A percentile compares a stretch with the other conserved stretches of the same genome.
phyloP scores from a whole-genome alignment of 1,284 basidiomycete species.

The Schizophyllum commune region DNA sequence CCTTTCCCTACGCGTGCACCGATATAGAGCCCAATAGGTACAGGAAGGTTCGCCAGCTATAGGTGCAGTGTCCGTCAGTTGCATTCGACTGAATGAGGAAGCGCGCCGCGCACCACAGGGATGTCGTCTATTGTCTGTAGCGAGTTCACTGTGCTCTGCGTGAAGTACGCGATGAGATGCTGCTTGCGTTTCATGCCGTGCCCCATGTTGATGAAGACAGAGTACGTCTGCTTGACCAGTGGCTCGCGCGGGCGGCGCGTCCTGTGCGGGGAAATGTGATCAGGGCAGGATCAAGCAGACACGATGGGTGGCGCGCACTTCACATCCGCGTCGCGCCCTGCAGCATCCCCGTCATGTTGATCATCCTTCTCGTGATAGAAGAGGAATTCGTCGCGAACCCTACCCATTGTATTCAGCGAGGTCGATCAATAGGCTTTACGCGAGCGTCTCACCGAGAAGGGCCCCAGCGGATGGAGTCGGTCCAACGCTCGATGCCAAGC shows the following conservation, averaged over 20 bases:
- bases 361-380: conserved; percentile 65
- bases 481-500: conserved; percentile 75
- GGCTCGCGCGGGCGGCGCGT: conserved; percentile 30
- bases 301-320: background rate
- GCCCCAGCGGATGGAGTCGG: conserved; percentile 74
- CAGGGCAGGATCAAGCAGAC: conserved; percentile 4
- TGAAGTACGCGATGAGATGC: conserved; percentile 75
- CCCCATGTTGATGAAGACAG: conserved; percentile 57
- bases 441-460: conserved; percentile 22
- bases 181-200: conserved; percentile 57
- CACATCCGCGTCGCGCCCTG: conserved; percentile 36
- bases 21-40: conserved; percentile 53
- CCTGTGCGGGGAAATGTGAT: background rate
- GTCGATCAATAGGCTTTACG: background rate
- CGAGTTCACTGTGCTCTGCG: conserved; percentile 46
- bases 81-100: background rate
- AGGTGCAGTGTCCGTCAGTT: background rate
- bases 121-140: conserved; percentile 54
- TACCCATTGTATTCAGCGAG: background rate
- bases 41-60: conserved; percentile 39
- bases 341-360: conserved; percentile 31
- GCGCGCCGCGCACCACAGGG: conserved; percentile 17
- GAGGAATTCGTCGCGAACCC: conserved; percentile 52
- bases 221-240: conserved; percentile 74
- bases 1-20: conserved; percentile 49